Percentiles rank a stretch among this genome's conserved stretches.
phyloP scores from a whole-genome alignment of 208 protist genomes.

The Tritrichomonas musculus region DNA sequence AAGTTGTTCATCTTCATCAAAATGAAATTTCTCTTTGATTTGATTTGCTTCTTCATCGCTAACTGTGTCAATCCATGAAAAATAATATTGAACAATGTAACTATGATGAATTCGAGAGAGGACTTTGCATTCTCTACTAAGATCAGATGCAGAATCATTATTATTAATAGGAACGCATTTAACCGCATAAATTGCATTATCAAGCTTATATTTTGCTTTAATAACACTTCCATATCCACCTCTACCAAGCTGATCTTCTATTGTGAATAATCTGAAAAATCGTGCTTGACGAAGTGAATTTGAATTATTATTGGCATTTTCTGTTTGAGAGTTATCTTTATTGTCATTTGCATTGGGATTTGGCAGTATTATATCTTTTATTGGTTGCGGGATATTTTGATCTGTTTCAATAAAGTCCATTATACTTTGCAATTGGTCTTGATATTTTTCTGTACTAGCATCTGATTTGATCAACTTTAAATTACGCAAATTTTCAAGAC shows the following conservation, averaged over 20 bases:
- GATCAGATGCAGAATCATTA: neutral
- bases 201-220: neutral
- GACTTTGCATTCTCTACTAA: neutral
- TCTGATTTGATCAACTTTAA: no score
- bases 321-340: no score
- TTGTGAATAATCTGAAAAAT: neutral
- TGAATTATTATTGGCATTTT: no score
- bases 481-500: no score
- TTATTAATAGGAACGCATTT: neutral
- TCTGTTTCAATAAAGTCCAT: no score
- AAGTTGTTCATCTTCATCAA: neutral
- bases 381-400: no score
- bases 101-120: neutral
- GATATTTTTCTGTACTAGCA: no score
- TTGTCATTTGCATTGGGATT: no score
- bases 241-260: neutral
- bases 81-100: conserved; percentile 15
- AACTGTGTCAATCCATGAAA: neutral
- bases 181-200: neutral
- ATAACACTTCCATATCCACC: conserved; percentile 14
- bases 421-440: no score
- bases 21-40: neutral
- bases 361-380: no score
- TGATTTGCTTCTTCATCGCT: neutral
- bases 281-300: neutral